Evolutionary conservation across 768 basidiomycete genomes (phyloP).

Genomic region (Austroboletus eburneus): DNA sequence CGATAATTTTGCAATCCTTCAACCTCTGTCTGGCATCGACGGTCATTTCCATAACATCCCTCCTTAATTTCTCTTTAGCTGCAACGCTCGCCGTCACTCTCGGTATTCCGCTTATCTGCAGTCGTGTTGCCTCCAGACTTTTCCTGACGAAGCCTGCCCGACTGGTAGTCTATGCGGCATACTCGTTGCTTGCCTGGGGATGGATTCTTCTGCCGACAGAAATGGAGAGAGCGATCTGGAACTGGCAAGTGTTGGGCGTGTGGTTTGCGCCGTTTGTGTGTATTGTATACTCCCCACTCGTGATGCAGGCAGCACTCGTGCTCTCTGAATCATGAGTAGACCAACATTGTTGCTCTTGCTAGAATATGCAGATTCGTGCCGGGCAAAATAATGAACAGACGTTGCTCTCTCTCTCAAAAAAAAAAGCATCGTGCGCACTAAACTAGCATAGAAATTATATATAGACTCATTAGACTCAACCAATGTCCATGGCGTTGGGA

Average conservation of each 20-base stretch:
- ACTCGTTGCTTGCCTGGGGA: constrained; percentile 48
- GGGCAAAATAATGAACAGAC: neutral
- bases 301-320: constrained; percentile 66
- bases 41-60: constrained; percentile 77
- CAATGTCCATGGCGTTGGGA: constrained; percentile 32
- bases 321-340: constrained; percentile 20
- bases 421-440: neutral
- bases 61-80: constrained; percentile 92
- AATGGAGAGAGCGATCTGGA: constrained; percentile 52
- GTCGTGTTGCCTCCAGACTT: constrained; percentile 31
- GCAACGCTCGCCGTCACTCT: constrained; percentile 62
- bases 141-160: constrained; percentile 7
- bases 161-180: constrained; percentile 28
- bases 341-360: neutral
- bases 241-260: constrained; percentile 75
- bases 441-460: neutral
- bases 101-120: constrained; percentile 57
- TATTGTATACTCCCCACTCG: constrained; percentile 70
- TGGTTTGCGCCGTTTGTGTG: constrained; percentile 86
- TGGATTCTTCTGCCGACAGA: constrained; percentile 52
- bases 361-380: neutral
- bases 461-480: constrained; percentile 11
- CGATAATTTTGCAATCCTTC: constrained; percentile 59
- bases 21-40: constrained; percentile 84
- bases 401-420: neutral